Evolutionary conservation across 257 asterid genomes (phyloP), one percentile per base, ranked within the genome.

Genomic region (Jacaranda copaia): DNA sequence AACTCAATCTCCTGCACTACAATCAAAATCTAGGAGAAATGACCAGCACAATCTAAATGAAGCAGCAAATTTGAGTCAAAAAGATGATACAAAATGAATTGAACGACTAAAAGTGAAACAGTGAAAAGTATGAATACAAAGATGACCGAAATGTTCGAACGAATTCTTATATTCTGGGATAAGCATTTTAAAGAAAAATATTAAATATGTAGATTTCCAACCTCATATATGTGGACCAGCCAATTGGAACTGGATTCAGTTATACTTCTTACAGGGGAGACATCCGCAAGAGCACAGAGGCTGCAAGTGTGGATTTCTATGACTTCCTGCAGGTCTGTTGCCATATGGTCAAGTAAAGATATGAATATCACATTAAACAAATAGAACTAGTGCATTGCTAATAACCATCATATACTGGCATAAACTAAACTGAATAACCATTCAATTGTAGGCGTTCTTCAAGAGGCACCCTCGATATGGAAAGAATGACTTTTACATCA

Each of bases 401-500:
- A 52, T 7, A 51, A 69, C 32, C 58, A 19, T 56, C 66, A 55
- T 42, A 43, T 40, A 39, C 5, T 38, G 65, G 55, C 8, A 56
- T 57, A 46, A 36, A 43, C 10, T 40, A 11, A 56, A 76, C 67
- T 55, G 45, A 67, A n/a, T 25, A 45, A 68, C 39, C 66, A 53
- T 62, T 51, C 45, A 25, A 72, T 48, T 43, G 15, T 3, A 85
- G 88, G 86, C 81, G 20, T 82, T 85, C 79, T 82, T 85, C 75
- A 6, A 19, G 58, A 67, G 40, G 52, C 87, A 82, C 45, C 76
- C 57, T 19, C 53, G 71, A 56, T 81, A 76, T 36, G 79, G 70
- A 63, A 81, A 79, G 84, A 84, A 84, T 57, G 84, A 84, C 68
- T 82, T 85, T 14, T 82, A 82, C 79, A 76, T 85, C 39, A 79